Evolutionary conservation across 2,329 filamentous ascomycete genomes (phyloP).

Genomic region (Beauveria varroae): DNA sequence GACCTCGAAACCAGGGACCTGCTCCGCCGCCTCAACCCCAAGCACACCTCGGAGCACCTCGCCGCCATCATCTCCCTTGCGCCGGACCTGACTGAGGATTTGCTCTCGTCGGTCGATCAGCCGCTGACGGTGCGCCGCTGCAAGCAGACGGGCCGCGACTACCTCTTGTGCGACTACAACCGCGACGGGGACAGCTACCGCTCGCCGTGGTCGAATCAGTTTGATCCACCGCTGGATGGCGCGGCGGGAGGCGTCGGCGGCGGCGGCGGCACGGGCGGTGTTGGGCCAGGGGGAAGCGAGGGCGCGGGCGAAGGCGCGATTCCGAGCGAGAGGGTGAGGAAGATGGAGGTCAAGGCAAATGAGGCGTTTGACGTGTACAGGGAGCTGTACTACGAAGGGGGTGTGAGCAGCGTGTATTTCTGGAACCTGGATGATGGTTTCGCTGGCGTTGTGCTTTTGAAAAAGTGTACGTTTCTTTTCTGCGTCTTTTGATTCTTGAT

Average conservation of each 20-base stretch:
- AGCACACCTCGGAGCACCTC: constrained; percentile 82
- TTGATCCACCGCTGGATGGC: constrained; percentile 78
- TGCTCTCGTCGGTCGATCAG: constrained; percentile 95
- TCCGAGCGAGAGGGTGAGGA: constrained; percentile 81
- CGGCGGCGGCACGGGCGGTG: constrained; percentile 37
- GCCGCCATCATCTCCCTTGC: constrained; percentile 81
- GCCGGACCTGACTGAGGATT: constrained; percentile 90
- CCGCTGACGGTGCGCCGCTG: constrained; percentile 82
- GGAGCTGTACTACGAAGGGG: constrained; percentile 94
- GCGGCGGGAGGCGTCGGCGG: constrained; percentile 39
- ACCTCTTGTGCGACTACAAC: constrained; percentile 99
- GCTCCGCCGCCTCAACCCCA: constrained; percentile 93
- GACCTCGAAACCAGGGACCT: constrained; percentile 66
- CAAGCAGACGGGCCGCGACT: constrained; percentile 83
- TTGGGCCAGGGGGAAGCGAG: constrained; percentile 46
- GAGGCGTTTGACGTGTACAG: constrained; percentile 96
- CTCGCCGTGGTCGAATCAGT: constrained; percentile 98
- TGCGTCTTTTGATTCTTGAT: too few species aligned
- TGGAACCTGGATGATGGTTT: constrained; percentile 99
- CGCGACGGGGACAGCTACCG: constrained; percentile 96
- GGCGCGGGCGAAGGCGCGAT: constrained; percentile 71
- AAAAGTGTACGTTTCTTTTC: constrained; percentile 62
- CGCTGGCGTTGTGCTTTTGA: constrained; percentile 88
- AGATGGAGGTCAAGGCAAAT: constrained; percentile 90
- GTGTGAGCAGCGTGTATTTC: constrained; percentile 92